Base-by-base conservation (phyloP, 345 rosid species). In the Cardamine occulta region DNA sequence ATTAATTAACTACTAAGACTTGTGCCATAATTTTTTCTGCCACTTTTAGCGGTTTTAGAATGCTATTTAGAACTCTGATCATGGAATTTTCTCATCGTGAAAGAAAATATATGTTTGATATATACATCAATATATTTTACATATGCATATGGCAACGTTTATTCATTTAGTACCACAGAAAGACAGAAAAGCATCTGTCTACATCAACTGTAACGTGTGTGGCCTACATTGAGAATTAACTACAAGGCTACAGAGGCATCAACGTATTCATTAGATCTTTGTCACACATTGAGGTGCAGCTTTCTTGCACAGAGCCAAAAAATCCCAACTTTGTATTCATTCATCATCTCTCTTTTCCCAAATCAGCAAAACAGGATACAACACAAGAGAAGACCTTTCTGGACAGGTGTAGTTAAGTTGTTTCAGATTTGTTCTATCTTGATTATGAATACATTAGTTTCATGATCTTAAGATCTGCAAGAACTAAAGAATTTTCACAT, bases 231-330 rank as follows among this genome's bases (percentile, higher is more conserved):
- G 66, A 56, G 54, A 54, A 61, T 75, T 61, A 61, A 53, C 34
- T 61, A 14, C 80, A 42, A 62, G 80, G 80, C 70, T 54, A 62
- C 58, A 53, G 18, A 62, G 7, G 70, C 58, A 69, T 51, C 80
- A 76, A 76, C 80, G 75, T 76, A 69, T 23, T 5, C 74, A 10
- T 76, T 42, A 68, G 21, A 68, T 76, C 29, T 68, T 44, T 61
- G 59, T 68, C 79, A 76, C 80, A 76, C 74, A 60, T 29, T 59
- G 68, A 76, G 26, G 58, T 44, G 51, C 75, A 69, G 74, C 65
- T 76, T 53, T 69, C 70, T 69, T 24, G 59, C 47, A 53, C 63
- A 51, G 42, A 39, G 48, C 69, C 74, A 75, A 76, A 76, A 76
- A 69, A 62, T 18, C 63, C 54, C 18, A 23, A 63, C 59, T 69